A percentile compares a stretch with the other conserved stretches of the same genome.
Evolutionary conservation across 306 rosid genomes (phyloP).

Genomic region (Morella rubra): DNA sequence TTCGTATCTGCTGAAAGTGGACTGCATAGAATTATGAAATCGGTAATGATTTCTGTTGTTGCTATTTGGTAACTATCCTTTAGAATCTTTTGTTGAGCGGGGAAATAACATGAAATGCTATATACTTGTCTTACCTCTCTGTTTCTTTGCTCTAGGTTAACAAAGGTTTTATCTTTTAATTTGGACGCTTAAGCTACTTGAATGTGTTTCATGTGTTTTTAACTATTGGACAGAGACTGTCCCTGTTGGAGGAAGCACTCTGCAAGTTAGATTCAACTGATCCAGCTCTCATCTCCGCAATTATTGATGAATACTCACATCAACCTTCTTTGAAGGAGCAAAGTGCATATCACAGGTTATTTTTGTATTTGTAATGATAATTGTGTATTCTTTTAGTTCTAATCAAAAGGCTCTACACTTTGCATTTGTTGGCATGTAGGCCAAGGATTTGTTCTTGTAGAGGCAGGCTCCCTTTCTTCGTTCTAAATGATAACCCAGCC

Average conservation of each 20-base stretch:
- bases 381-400: neutral
- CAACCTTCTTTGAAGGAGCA: slow-evolving; percentile 52
- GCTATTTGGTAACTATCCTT: too few species aligned
- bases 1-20: neutral
- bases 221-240: slow-evolving; percentile 52
- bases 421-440: too few species aligned
- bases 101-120: neutral
- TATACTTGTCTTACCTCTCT: neutral
- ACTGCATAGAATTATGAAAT: neutral
- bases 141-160: slow-evolving; percentile 17
- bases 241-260: slow-evolving; percentile 70
- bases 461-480: too few species aligned
- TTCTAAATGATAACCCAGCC: neutral
- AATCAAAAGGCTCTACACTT: neutral
- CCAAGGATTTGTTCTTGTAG: neutral
- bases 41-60: too few species aligned
- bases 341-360: slow-evolving; percentile 67
- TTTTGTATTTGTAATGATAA: neutral
- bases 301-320: slow-evolving; percentile 57
- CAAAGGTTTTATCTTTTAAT: neutral
- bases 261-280: slow-evolving; percentile 56
- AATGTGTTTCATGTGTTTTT: slow-evolving; percentile 21
- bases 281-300: slow-evolving; percentile 46
- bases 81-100: too few species aligned
- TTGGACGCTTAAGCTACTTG: slow-evolving; percentile 3